These are phyloP conservation scores for Hypoxylon sp. DNA, from an alignment of 2,329 filamentous ascomycete species.

Conservation along the genomic window DNA sequence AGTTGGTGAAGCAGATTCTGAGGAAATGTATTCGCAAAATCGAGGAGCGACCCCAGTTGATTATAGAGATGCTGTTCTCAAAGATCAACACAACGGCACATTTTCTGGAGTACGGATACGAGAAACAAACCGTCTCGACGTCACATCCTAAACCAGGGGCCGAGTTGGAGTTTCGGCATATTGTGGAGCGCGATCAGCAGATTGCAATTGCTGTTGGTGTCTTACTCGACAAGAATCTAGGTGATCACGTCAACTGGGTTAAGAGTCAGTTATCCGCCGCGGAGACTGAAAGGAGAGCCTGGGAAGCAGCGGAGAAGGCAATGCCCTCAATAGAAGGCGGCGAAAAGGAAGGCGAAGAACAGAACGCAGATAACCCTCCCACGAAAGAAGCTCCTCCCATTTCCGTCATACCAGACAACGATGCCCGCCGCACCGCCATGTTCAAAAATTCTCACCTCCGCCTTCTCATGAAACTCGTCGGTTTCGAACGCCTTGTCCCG, in stretches of 20 bases:
- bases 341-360: conserved; percentile 50
- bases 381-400: conserved; percentile 64
- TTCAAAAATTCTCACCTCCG: conserved; percentile 92
- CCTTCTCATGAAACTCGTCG: conserved; percentile 83
- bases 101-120: conserved; percentile 91
- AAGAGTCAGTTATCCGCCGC: conserved; percentile 78
- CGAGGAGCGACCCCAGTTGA: conserved; percentile 84
- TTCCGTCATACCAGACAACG: conserved; percentile 73
- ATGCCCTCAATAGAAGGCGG: conserved; percentile 61
- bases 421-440: conserved; percentile 78
- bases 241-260: conserved; percentile 84
- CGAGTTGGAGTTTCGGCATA: conserved; percentile 85
- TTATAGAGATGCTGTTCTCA: conserved; percentile 94
- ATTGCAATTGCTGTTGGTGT: conserved; percentile 85
- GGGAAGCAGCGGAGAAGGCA: conserved; percentile 80
- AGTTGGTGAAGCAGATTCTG: conserved; percentile 87
- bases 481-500: conserved; percentile 72
- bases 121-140: conserved; percentile 78
- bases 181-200: conserved; percentile 77
- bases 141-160: conserved; percentile 78
- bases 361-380: conserved; percentile 48
- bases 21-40: conserved; percentile 87
- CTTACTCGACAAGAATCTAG: conserved; percentile 83
- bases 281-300: conserved; percentile 79
- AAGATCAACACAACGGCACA: conserved; percentile 87